phyloP scores from a whole-genome alignment of 1,139 yeast species.

The Sugiyamaella paludigena region DNA sequence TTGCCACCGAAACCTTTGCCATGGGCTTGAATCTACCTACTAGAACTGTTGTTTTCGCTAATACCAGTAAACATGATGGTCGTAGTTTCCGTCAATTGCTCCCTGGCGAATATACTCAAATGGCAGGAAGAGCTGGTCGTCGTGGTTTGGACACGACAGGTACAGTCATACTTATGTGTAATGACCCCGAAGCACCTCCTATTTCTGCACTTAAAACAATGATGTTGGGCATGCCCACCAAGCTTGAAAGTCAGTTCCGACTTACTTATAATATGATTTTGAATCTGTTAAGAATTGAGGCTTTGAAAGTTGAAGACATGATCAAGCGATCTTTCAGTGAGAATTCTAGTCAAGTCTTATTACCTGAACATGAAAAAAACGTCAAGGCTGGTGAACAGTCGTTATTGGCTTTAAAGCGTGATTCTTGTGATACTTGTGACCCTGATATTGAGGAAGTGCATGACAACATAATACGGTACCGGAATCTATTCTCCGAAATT shows the following conservation, averaged over 20 bases:
- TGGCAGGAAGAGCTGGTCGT: constrained; percentile 99
- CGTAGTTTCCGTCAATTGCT: constrained; percentile 71
- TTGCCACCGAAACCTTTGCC: constrained; percentile 98
- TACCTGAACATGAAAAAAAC: constrained; percentile 80
- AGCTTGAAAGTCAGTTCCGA: constrained; percentile 85
- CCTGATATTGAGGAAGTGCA: constrained; percentile 47
- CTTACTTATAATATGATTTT: constrained; percentile 94
- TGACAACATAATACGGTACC: constrained; percentile 47
- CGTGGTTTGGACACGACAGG: constrained; percentile 94
- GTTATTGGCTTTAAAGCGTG: constrained; percentile 44
- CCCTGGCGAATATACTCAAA: constrained; percentile 97
- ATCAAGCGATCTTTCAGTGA: constrained; percentile 94
- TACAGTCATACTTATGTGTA: constrained; percentile 92
- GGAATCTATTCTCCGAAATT: constrained; percentile 45
- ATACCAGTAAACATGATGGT: constrained; percentile 87
- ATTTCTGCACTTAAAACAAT: constrained; percentile 65
- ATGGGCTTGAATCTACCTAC: constrained; percentile 98
- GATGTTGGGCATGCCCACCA: constrained; percentile 83
- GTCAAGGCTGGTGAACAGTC: constrained; percentile 54
- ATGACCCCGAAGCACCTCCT: constrained; percentile 59
- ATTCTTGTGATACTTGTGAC: constrained; percentile 42
- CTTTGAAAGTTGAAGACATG: constrained; percentile 94
- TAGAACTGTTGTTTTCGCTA: constrained; percentile 89
- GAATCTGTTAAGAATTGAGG: constrained; percentile 87
- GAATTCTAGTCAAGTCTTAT: constrained; percentile 75